Base-by-base conservation (phyloP, 257 asterid genomes). In the Solanum sejunctum region DNA sequence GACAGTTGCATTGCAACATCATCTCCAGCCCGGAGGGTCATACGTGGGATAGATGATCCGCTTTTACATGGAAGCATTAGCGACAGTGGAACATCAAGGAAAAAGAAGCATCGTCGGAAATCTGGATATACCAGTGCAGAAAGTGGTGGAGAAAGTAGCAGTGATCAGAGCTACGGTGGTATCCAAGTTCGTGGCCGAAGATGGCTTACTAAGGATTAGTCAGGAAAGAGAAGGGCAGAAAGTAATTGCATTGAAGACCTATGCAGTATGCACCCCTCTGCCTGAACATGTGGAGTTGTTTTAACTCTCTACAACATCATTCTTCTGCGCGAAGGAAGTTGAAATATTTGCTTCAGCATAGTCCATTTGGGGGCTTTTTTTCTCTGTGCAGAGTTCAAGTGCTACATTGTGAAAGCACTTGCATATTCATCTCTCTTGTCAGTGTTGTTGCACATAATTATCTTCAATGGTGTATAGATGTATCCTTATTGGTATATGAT, bases 31-130 rank as follows among this genome's bases (percentile, higher is more conserved):
- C 92, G 89, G 52, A 88, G 86, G 51, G 92, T 93, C 60, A 96
- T 96, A 84, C 89, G 93, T 58, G 99, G 99, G 66, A 96, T 96
- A 78, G 99, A 96, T 18, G 99, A 96, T 51, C 99, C 99, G 39
- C 97, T 95, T 87, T 89, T 96, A 75, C 94, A 92, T 49, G 98
- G 98, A 83, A 96, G 99, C 87, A 45, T 88, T 75, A 94, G 99
- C 71, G 99, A 96, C 89, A 92, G 91, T 60, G 91, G 86, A 77
- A 86, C 84, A 83, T 89, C 92, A 0, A 93, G 93, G 87, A 95
- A 94, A 84, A 96, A 93, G 91, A 96, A 89, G 85, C 93, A 93
- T 72, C 92, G 93, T 12, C 88, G 89, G 55, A 95, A 88, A 86
- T 91, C 95, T 4, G 99, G 98, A 36, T 93, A 95, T 60, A 93